A percentile compares a stretch with the other conserved stretches of the same genome.
These are phyloP conservation scores for Arthrinium puccinioides DNA, from an alignment of 2,329 filamentous ascomycete genomes.

Conservation along the genomic window DNA sequence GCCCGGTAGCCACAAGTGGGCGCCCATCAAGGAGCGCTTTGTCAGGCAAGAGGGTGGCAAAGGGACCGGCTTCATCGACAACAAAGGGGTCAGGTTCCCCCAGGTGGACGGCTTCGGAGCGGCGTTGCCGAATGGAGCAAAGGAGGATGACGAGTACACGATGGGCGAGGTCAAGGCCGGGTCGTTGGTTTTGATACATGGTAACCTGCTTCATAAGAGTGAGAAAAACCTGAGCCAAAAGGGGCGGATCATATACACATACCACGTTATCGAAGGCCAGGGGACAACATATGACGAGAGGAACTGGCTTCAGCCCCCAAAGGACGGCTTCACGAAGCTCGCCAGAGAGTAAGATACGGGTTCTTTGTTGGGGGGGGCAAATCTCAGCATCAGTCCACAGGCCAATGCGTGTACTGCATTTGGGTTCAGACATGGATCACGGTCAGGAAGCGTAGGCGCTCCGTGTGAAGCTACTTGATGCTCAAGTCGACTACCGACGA, in stretches of 20 bases:
- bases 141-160: slow-evolving; percentile 55
- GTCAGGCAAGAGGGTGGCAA: slow-evolving; percentile 48
- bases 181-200: slow-evolving; percentile 86
- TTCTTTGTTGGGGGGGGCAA: no score
- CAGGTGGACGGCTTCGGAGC: slow-evolving; percentile 39
- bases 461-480: no score
- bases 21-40: slow-evolving; percentile 65
- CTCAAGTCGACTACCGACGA: no score
- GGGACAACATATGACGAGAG: slow-evolving; percentile 67
- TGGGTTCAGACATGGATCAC: no score
- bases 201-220: slow-evolving; percentile 92
- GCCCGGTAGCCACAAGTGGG: slow-evolving; percentile 68
- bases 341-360: slow-evolving; percentile 26
- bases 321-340: slow-evolving; percentile 69
- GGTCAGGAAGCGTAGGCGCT: no score
- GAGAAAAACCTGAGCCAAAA: slow-evolving; percentile 83
- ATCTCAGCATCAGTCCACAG: no score
- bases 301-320: slow-evolving; percentile 90
- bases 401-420: no score
- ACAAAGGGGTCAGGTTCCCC: slow-evolving; percentile 60
- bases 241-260: slow-evolving; percentile 93
- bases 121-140: slow-evolving; percentile 25
- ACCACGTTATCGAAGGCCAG: slow-evolving; percentile 88
- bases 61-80: slow-evolving; percentile 66
- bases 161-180: slow-evolving; percentile 86